Percentiles rank a stretch among this genome's conserved stretches.
phyloP scores from a whole-genome alignment of 306 rosid species.

The Mimosa pudica region DNA sequence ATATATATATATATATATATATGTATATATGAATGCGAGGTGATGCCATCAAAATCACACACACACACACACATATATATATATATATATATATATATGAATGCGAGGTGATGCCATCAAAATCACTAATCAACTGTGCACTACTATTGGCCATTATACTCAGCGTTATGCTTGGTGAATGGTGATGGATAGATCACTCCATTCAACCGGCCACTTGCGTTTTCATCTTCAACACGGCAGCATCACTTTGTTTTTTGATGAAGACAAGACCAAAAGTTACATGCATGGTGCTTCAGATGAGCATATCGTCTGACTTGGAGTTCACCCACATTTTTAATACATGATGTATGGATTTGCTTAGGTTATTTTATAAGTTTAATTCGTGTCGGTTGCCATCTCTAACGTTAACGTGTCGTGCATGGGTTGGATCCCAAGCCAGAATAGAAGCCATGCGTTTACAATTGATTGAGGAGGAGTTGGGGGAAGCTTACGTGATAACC shows the following conservation, averaged over 20 bases:
- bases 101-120: background rate
- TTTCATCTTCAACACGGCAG: slow-evolving; percentile 16
- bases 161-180: background rate
- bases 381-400: background rate
- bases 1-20: too few species aligned
- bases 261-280: background rate
- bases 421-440: background rate
- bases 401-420: background rate
- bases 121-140: background rate
- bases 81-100: background rate
- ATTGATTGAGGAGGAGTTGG: background rate
- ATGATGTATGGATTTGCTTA: background rate
- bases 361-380: background rate
- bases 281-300: background rate
- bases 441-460: background rate
- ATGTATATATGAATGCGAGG: background rate
- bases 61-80: too few species aligned
- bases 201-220: slow-evolving; percentile 19
- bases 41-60: background rate
- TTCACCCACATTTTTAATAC: background rate
- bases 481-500: too few species aligned
- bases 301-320: slow-evolving; percentile 25
- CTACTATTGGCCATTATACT: background rate
- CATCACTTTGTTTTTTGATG: background rate
- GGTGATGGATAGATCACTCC: slow-evolving; percentile 23